Evolutionary conservation across 75 land plant genomes (phyloP), one percentile per base, ranked within the genome.

Genomic region (Pinus tabuliformis): DNA sequence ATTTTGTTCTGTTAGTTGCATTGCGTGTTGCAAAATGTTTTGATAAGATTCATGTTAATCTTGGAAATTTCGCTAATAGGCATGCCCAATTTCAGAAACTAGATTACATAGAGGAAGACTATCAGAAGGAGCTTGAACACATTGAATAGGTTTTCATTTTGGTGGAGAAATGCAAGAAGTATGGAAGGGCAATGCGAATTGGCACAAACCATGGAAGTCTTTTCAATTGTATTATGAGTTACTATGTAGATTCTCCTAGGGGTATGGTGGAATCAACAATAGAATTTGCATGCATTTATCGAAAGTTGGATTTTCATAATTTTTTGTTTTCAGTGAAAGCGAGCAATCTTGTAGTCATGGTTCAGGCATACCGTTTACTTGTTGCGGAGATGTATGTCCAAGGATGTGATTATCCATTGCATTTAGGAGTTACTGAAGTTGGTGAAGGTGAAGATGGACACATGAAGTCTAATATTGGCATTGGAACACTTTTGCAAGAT

Each of bases 361-460:
- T 26, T 26, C 26, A 26, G 26, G 26, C 26, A 26, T 26, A 26
- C 26, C 26, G 26, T n/a, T 78, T 97, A 58, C 90, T 97, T 59
- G 93, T 97, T 22, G 93, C 97, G 60, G 99, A 97, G 79, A 94
- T 97, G 99, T 86, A 97, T 82, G 95, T 92, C 73, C 83, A 84
- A 28, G 98, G 98, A 14, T 97, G 26, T 26, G 26, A 26, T 26
- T 26, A 26, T 26, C 26, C 26, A 26, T 26, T 26, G 26, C 26
- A 26, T 26, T 26, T 26, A 26, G 26, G 26, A 26, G 26, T 26
- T 26, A 26, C 26, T 26, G 26, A 26, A 26, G 99, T 95, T 77
- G 99, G 99, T 75, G 99, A 97, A 81, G 99, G 99, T 36, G 99
- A 97, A 80, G 99, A 94, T 86, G 99, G 99, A 8, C 84, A 98